Base-by-base conservation (phyloP, 345 rosid species). In the Carallia brachiata region DNA sequence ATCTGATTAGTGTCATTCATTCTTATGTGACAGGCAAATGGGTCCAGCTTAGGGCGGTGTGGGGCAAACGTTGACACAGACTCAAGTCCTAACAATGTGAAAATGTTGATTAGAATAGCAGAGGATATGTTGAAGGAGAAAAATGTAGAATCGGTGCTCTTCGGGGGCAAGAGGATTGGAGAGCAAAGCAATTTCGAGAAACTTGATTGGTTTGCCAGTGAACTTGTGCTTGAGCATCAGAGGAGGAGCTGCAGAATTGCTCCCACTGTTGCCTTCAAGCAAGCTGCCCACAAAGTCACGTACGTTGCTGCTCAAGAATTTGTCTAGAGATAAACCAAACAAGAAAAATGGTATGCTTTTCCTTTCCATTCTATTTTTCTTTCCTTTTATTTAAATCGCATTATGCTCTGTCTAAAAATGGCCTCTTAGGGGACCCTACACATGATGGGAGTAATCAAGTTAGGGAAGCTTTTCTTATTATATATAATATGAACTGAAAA, bases 191-290 rank as follows among this genome's bases (percentile, higher is more conserved):
- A 91, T 69, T 83, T 73, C 27, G 97, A 91, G 84, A 94, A 89
- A 73, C 85, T 94, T 0, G 99, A 94, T 47, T 88, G 95, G 96
- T 79, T 94, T 54, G 97, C 97, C 1, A 83, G 84, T 23, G 96
- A 91, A 70, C 93, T 94, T 61, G 93, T 94, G 60, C 81, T 84
- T 30, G 99, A 94, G 77, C 97, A 94, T 82, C 90, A 87, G 85
- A 88, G 90, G 87, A 86, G 99, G 84, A 90, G 90, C 74, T 80
- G 86, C 78, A 80, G 99, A 73, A 91, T 94, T 12, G 93, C 97
- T 77, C 99, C 99, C 81, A 94, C 99, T 75, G 97, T 94, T 60
- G 97, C 92, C 48, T 89, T 94, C 87, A 94, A 94, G 84, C 96
- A 91, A 83, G 85, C 89, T 40, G 77, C 81, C 53, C 76, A 75